Evolutionary conservation across 768 basidiomycete genomes (phyloP).

Genomic region (Melanogaster broomeanus): DNA sequence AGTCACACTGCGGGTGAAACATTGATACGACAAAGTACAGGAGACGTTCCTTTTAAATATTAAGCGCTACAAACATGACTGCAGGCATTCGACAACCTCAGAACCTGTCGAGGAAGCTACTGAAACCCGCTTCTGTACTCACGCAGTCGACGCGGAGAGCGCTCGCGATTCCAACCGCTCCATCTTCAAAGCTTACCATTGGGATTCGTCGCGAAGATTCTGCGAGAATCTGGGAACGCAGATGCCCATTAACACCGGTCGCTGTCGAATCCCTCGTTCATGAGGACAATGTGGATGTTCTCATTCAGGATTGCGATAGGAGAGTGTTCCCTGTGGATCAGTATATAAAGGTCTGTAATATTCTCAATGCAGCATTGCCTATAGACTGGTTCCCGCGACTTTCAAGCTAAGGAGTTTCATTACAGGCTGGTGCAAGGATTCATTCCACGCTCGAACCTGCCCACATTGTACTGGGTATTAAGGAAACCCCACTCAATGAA

Average conservation of each 20-base stretch:
- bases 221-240: constrained; percentile 80
- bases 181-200: constrained; percentile 39
- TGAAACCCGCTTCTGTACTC: constrained; percentile 15
- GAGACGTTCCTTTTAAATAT: too few relatives aligned
- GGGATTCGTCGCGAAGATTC: constrained; percentile 81
- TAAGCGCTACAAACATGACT: background rate
- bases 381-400: too few relatives aligned
- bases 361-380: background rate
- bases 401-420: constrained; percentile 3
- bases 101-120: constrained; percentile 7
- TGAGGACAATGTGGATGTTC: constrained; percentile 59
- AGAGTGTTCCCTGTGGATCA: constrained; percentile 68
- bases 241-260: constrained; percentile 79
- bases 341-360: constrained; percentile 58
- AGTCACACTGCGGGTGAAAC: background rate
- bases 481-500: constrained; percentile 74
- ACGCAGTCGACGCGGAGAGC: constrained; percentile 17
- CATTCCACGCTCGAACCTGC: constrained; percentile 57
- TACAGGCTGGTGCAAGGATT: constrained; percentile 77
- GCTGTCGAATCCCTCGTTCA: constrained; percentile 63
- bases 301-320: constrained; percentile 75
- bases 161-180: constrained; percentile 16
- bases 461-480: constrained; percentile 85
- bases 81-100: constrained; percentile 7
- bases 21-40: too few relatives aligned